Base-by-base conservation (phyloP, 495 filamentous ascomycete species). In the Cercophora sp. region DNA sequence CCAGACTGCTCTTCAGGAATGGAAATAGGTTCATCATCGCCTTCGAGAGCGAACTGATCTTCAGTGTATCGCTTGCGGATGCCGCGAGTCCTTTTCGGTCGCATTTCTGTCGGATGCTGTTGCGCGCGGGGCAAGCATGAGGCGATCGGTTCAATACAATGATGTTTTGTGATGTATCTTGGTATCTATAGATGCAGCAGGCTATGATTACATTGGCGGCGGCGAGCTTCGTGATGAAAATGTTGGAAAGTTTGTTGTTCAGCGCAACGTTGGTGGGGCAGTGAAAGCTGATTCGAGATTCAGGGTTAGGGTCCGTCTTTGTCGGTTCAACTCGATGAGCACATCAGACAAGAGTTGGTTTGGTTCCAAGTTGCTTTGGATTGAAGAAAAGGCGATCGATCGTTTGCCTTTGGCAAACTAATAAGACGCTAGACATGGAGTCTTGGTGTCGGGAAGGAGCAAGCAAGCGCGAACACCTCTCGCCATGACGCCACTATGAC, bases 41-140 rank as follows among this genome's bases (percentile, higher is more conserved):
- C 62, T 16, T 62, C 61, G 19, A 56, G 56, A 24, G 45, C 22
- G 15, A 63, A 15, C 16, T 56, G 61, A 9, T 57, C 57, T 23
- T 63, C 60, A 26, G 48, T 46, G 26, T 67, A 67, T 27, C 48
- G 46, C 44, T 65, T 67, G 13, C 47, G 45, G 22, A 59, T 40
- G 31, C 57, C 60, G 5, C 64, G 39, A 1, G 63, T 58, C 25
- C 25, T 53, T 23, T 61, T 53, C 4, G 44, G 57, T 1, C 36
- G 54, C 60, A 63, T 65, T n/a, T n/a, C n/a, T n/a, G n/a, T n/a
- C n/a, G n/a, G n/a, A n/a, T n/a, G n/a, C n/a, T n/a, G n/a, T n/a
- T n/a, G n/a, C n/a, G n/a, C n/a, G n/a, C n/a, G n/a, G n/a, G n/a
- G n/a, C n/a, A n/a, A n/a, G n/a, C n/a, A n/a, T n/a, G n/a, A n/a